Evolutionary conservation across 73 alveolate species (phyloP), one percentile per base, ranked within the genome.

Genomic region (Paramecium sonneborni): DNA sequence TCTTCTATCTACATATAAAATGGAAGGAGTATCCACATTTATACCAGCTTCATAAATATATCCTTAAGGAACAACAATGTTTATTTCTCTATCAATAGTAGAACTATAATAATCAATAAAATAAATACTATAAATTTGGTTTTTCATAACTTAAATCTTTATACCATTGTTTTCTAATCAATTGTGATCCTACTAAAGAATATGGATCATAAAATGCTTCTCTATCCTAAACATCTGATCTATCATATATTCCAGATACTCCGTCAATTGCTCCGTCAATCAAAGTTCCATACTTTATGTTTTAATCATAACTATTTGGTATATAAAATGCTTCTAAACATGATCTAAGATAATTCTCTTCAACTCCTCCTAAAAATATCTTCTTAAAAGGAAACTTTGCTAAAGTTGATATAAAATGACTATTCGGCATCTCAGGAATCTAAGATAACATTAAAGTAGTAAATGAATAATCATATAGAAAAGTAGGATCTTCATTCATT

Each of bases 51-150:
- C 94, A 67, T 92, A 92, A 7, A 91, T 91, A 46, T 92, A 69
- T 1, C 98, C 99, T 82, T 87, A 85, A 20, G 99, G 98, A 5
- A 96, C 90, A 11, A 95, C 62, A 5, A 94, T 67, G 79, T 95
- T 95, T 9, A 96, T 85, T 84, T 94, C 92, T 32, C 87, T 28
- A 32, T 88, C 94, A 10, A 69, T 58, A 35, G 39, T 26, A 1
- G 18, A 7, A 30, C 48, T 62, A 62, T 26, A 62, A 62, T 62
- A 30, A 2, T 30, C 1, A 11, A 2, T 23, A 9, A 0, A 24
- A 24, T n/a, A n/a, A 58, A 48, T 84, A 35, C 28, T 34, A 43
- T 48, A 23, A 21, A 28, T 92, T 38, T 14, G 85, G 57, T 57
- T 26, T 35, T 6, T 57, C 0, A 12, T 43, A 38, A 44, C 35